Conservation (phyloP, 2,329 filamentous ascomycete species). For the Cyphellophora europaea region DNA sequence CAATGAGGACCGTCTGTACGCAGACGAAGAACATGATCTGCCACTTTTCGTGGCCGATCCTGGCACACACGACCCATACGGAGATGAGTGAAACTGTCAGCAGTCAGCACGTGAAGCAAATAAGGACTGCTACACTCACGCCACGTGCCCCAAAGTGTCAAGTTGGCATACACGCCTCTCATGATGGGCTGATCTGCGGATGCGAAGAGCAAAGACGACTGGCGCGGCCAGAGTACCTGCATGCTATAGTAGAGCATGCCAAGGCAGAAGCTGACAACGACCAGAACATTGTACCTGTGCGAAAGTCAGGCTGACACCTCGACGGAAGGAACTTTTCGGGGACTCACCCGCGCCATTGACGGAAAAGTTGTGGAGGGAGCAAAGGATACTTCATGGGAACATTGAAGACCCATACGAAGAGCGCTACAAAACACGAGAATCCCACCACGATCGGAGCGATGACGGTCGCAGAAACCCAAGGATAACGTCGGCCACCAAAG, state of each 20-base stretch:
- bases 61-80: slow-evolving; percentile 8
- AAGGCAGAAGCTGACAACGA: slow-evolving; percentile 30
- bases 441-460: slow-evolving; percentile 29
- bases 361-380: slow-evolving; percentile 35
- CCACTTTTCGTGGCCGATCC: slow-evolving; percentile 10
- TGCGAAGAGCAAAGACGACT: slow-evolving; percentile 6
- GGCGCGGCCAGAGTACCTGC: slow-evolving; percentile 35
- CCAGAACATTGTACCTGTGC: slow-evolving; percentile 29
- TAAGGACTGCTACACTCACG: slow-evolving; percentile 2
- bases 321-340: not conserved
- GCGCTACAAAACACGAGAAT: slow-evolving; percentile 23
- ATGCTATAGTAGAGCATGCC: slow-evolving; percentile 39
- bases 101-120: not conserved
- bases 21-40: slow-evolving; percentile 10
- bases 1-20: slow-evolving; percentile 6
- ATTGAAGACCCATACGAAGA: slow-evolving; percentile 30
- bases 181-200: slow-evolving; percentile 7
- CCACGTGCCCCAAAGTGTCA: slow-evolving; percentile 6
- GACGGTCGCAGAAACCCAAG: slow-evolving; percentile 31
- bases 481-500: slow-evolving; percentile 30
- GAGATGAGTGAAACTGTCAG: slow-evolving; percentile 8
- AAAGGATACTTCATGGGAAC: slow-evolving; percentile 29
- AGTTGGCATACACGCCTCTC: slow-evolving; percentile 7
- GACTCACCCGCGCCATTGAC: slow-evolving; percentile 20
- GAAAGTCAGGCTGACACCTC: slow-evolving; percentile 8